A percentile compares a stretch with the other conserved stretches of the same genome.
These are phyloP conservation scores for Hanseniaspora vineae DNA, from an alignment of 805 yeast genomes.

Conservation along the genomic window DNA sequence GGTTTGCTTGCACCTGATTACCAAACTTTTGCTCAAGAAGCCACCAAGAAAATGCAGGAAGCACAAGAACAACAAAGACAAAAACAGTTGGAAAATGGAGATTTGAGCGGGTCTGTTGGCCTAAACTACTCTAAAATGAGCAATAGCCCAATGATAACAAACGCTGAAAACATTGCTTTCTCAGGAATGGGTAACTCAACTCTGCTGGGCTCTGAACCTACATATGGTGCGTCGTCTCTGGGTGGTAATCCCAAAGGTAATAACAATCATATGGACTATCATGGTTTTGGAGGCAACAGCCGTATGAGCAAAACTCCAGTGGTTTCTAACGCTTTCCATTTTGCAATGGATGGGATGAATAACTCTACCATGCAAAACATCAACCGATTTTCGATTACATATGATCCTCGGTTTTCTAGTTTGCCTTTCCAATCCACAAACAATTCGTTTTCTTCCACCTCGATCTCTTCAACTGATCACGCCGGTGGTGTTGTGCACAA, in stretches of 20 bases:
- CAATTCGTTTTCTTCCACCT: background rate
- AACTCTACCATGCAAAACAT: conserved; percentile 5
- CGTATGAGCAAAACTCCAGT: too few species aligned
- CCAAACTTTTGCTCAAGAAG: conserved; percentile 54
- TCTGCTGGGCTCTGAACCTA: too few species aligned
- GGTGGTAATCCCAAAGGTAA: too few species aligned
- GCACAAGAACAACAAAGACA: conserved; percentile 13
- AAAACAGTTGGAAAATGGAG: background rate
- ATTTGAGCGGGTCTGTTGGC: too few species aligned
- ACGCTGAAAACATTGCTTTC: too few species aligned
- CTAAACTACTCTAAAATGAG: too few species aligned
- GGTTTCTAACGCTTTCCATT: background rate
- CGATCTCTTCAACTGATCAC: conserved; percentile 1
- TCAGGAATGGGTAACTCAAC: too few species aligned
- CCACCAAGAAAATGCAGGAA: conserved; percentile 35
- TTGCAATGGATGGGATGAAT: background rate
- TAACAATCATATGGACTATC: too few species aligned
- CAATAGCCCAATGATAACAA: too few species aligned
- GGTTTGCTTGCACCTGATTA: conserved; percentile 68
- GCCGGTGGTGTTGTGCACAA: background rate
- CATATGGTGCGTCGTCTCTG: too few species aligned
- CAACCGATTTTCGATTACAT: conserved; percentile 9
- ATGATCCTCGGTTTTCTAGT: background rate
- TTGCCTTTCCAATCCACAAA: background rate
- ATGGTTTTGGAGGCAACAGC: too few species aligned